Conservation (phyloP, 306 rosid genomes). For the Argentina anserina region DNA sequence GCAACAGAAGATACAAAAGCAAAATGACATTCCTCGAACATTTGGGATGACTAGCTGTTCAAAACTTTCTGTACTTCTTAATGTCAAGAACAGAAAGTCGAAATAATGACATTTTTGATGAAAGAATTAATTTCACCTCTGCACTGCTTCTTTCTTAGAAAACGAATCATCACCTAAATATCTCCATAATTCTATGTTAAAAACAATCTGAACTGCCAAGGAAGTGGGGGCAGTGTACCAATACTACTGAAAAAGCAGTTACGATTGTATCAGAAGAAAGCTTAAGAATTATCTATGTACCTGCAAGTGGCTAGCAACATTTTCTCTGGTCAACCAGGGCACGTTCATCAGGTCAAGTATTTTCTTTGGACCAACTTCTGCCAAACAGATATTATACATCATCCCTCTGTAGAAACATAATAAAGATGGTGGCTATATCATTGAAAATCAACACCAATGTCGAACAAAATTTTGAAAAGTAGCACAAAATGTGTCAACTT, state of each 20-base stretch:
- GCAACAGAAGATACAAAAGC: background rate
- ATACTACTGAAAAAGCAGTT: background rate
- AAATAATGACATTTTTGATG: background rate
- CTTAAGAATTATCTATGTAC: conserved; percentile 31
- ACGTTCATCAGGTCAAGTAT: conserved; percentile 95
- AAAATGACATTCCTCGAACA: background rate
- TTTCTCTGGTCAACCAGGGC: conserved; percentile 88
- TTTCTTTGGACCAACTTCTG: conserved; percentile 98
- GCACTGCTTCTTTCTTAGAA: background rate
- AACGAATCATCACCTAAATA: background rate
- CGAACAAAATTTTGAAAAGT: background rate
- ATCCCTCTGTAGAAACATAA: conserved; percentile 35
- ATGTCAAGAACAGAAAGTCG: background rate
- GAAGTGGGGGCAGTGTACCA: conserved; percentile 4
- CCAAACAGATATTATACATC: conserved; percentile 52
- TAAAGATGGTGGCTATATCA: conserved; percentile 28
- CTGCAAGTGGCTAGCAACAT: conserved; percentile 99
- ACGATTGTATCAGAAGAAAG: background rate
- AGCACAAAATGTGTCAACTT: background rate
- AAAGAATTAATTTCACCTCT: background rate
- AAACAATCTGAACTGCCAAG: background rate
- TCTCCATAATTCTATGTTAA: background rate
- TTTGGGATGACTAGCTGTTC: too few species aligned
- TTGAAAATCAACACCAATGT: conserved; percentile 16
- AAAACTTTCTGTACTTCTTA: too few species aligned